phyloP scores from a whole-genome alignment of 495 filamentous ascomycete species.

The Aspergillus ostianus region DNA sequence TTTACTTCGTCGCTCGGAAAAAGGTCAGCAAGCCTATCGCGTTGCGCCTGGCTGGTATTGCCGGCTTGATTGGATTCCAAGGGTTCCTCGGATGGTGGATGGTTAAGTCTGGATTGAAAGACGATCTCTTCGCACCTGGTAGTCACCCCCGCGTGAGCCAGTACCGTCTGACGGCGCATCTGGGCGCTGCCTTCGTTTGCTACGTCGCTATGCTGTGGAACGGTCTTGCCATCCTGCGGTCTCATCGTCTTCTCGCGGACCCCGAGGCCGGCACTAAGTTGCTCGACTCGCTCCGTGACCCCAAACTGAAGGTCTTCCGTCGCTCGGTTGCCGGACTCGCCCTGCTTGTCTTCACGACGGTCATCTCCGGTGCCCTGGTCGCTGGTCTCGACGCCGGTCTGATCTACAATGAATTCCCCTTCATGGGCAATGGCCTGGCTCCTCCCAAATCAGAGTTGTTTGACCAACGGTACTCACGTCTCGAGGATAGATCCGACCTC shows the following conservation, averaged over 20 bases:
- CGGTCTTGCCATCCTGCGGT: conserved; percentile 79
- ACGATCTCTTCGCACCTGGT: conserved; percentile 89
- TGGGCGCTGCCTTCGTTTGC: conserved; percentile 85
- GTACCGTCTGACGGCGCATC: conserved; percentile 86
- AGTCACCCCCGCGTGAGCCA: conserved; percentile 89
- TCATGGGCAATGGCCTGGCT: conserved; percentile 79
- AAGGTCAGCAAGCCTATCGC: conserved; percentile 79
- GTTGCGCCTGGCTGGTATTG: conserved; percentile 73
- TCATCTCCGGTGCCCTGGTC: conserved; percentile 89
- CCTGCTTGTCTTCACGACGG: conserved; percentile 79
- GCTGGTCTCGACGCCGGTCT: conserved; percentile 93
- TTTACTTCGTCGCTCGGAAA: conserved; percentile 83
- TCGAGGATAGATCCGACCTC: conserved; percentile 70
- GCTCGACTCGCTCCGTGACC: conserved; percentile 59
- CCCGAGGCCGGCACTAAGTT: conserved; percentile 53
- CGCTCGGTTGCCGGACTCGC: conserved; percentile 69
- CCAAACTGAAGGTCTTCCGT: conserved; percentile 68
- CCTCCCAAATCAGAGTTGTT: conserved; percentile 83
- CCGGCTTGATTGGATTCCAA: conserved; percentile 88
- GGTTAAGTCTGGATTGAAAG: conserved; percentile 93
- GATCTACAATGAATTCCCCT: conserved; percentile 98
- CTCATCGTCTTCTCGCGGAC: conserved; percentile 63
- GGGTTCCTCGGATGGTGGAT: conserved; percentile 99
- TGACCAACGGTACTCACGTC: conserved; percentile 79
- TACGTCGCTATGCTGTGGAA: conserved; percentile 94